Evolutionary conservation across 345 rosid genomes (phyloP).

Genomic region (Acer negundo): DNA sequence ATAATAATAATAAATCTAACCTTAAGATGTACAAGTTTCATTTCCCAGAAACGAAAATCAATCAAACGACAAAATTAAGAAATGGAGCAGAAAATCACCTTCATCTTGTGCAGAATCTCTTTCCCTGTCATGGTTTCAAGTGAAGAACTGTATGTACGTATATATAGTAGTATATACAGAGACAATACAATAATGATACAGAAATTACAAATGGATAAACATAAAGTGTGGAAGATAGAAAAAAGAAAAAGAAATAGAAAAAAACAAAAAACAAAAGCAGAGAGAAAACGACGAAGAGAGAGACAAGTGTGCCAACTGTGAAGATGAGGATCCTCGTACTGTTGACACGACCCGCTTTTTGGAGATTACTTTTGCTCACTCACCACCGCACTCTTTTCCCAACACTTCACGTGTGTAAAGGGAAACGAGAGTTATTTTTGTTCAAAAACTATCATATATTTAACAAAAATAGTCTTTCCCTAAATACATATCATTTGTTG

Average conservation of each 20-base stretch:
- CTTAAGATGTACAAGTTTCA: not conserved
- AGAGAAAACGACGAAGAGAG: not conserved
- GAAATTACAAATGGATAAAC: not conserved
- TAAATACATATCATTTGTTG: too few species aligned
- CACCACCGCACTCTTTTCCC: too few species aligned
- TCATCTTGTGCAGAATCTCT: constrained; percentile 78
- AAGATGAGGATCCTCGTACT: constrained; percentile 3
- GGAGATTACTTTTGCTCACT: too few species aligned
- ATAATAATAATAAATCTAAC: too few species aligned
- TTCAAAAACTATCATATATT: too few species aligned
- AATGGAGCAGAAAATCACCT: constrained; percentile 39
- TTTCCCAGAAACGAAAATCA: not conserved
- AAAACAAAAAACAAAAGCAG: not conserved
- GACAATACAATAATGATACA: too few species aligned
- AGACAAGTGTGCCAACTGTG: constrained; percentile 24
- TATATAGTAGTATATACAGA: constrained; percentile 2
- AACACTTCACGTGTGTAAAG: too few species aligned
- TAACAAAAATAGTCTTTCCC: too few species aligned
- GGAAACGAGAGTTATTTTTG: too few species aligned
- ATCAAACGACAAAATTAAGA: not conserved
- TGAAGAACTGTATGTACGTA: not conserved
- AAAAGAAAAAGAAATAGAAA: not conserved
- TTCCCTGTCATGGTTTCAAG: constrained; percentile 56
- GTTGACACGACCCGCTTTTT: constrained; percentile 27
- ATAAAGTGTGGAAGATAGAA: constrained; percentile 3